phyloP scores from a whole-genome alignment of 2,329 filamentous ascomycete species.

The Penicillium griseofulvum region DNA sequence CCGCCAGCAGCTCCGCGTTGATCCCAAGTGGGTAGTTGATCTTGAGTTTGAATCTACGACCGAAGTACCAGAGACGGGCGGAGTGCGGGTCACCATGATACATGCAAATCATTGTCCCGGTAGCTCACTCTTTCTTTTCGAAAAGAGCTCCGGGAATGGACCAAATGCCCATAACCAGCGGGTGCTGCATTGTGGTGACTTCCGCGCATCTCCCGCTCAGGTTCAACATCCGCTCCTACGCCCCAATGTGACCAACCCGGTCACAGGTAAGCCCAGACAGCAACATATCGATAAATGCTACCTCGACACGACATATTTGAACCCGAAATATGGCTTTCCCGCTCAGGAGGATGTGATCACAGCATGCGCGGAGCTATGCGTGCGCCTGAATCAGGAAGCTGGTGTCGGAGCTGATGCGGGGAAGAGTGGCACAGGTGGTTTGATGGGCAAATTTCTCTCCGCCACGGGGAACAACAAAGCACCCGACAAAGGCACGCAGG shows the following conservation, averaged over 20 bases:
- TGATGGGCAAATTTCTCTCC: conserved; percentile 63
- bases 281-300: conserved; percentile 96
- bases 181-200: conserved; percentile 93
- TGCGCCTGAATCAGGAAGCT: conserved; percentile 68
- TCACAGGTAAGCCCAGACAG: conserved; percentile 69
- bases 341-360: conserved; percentile 82
- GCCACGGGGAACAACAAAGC: conserved; percentile 37
- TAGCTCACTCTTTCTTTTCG: conserved; percentile 88
- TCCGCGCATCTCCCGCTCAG: conserved; percentile 83
- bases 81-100: conserved; percentile 89
- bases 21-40: conserved; percentile 78
- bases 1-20: conserved; percentile 78
- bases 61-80: conserved; percentile 77
- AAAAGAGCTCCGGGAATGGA: conserved; percentile 68
- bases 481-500: conserved; percentile 29
- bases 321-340: conserved; percentile 92
- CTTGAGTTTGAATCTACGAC: conserved; percentile 79
- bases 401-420: conserved; percentile 55
- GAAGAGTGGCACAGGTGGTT: conserved; percentile 54
- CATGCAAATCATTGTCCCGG: conserved; percentile 95
- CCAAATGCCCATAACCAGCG: conserved; percentile 64
- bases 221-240: conserved; percentile 76
- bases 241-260: conserved; percentile 68
- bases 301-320: conserved; percentile 94
- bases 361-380: conserved; percentile 83